Base-by-base conservation (phyloP, 2,329 filamentous ascomycete genomes). In the Daldinia eschscholtzii region DNA sequence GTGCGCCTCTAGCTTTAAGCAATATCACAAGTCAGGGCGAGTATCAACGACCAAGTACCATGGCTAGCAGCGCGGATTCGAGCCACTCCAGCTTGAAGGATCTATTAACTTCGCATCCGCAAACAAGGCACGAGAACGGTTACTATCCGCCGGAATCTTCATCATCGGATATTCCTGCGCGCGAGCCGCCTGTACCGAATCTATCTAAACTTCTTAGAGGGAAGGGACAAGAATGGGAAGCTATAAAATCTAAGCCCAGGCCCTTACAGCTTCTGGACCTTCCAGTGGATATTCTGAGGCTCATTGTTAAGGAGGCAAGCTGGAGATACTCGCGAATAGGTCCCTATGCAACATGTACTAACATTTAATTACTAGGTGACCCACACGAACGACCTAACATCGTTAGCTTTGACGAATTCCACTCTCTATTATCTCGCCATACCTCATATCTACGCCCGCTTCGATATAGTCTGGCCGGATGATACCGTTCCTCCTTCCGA, bases 391-490 rank as follows among this genome's bases (percentile, higher is more conserved):
- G 93, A 96, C 78, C 84, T 96, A 68, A 93, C 91, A 0, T 89
- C 92, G 13, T 85, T 96, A 44, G 92, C 92, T 13, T 84, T 93
- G 66, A 92, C 92, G 48, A 92, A 93, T 80, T 93, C 92, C 13
- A 89, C 90, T 30, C 86, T 97, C 12, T 92, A 96, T 80, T 85
- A 86, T 48, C 86, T 96, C 61, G 88, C 92, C 0, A 89, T 93
- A 26, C 92, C 93, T 18, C 89, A 91, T 74, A 93, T 96, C 72
- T 96, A 96, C 81, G 92, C 91, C 18, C 88, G 92, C 67, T 96
- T 96, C 80, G 93, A 96, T 76, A 96, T 96, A 71, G 91, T 95
- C 46, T 96, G 93, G 93, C 93, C 93, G 0, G 92, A 95, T 75
- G 88, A 88, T 35, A 86, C 87, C 70, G 83, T 87, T 6, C 85